Base-by-base conservation (phyloP, 1,139 yeast species). In the Eremothecium coryli region DNA sequence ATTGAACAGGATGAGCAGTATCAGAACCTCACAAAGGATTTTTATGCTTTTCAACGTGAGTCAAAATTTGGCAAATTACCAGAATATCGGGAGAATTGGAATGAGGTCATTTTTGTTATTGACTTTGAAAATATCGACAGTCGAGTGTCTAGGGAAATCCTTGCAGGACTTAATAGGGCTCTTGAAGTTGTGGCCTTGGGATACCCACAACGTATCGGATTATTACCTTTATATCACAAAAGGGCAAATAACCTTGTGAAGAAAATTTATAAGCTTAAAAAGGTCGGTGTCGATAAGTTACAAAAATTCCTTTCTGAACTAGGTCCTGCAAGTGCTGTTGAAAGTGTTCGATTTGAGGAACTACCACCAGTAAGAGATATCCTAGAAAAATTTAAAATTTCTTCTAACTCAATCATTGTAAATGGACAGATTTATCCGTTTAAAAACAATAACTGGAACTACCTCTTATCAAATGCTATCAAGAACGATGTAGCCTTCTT, bases 161-260 rank as follows among this genome's bases (percentile, higher is more conserved):
- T 77, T 21, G 62, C 68, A 28, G 66, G 75, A 3, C 54, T 75
- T 26, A 51, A 76, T 1, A 66, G 71, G 23, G 61, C 73, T 1
- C 23, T 56, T 6, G 39, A 41, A n/a, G 66, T 82, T 13, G 54
- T 75, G 18, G 64, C 70, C 18, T 67, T 72, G 26, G 75, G 76
- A 1, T 65, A 82, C 12, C 86, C 95, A 0, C 80, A 86, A 45
- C 82, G 88, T 52, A 52, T 90, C 37, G 98, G 96, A 3, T 43
- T 90, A 2, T 60, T 90, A 17, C 94, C 97, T 0, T 43, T 82
- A 2, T 44, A 41, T 16, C 40, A 45, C 4, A 42, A 42, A 2
- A 26, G 46, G 26, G 45, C 44, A 24, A 33, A 38, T 8, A 42
- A 39, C 6, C 41, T 55, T 5, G 57, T 68, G 2, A 46, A 45